Conservation (phyloP, 208 protist genomes). For the Trypanosoma mega region DNA sequence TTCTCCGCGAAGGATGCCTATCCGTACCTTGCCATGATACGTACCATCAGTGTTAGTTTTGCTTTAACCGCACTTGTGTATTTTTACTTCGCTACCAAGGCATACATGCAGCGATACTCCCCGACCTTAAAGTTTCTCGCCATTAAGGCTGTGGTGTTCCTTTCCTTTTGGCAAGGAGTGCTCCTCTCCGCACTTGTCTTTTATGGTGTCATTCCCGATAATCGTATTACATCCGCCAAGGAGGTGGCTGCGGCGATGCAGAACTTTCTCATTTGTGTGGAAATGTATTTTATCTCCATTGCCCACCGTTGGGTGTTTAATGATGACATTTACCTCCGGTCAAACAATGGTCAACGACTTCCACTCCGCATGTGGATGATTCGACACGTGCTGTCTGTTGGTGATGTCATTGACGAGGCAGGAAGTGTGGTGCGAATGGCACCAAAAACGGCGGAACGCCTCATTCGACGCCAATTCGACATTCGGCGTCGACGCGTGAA, state of each 20-base stretch:
- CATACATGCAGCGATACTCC: conserved; percentile 23
- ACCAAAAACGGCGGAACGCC: conserved; percentile 3
- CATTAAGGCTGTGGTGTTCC: conserved; percentile 44
- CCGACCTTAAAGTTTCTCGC: conserved; percentile 43
- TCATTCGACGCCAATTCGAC: conserved; percentile 2
- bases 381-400: conserved; percentile 17
- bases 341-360: conserved; percentile 3
- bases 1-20: conserved; percentile 26
- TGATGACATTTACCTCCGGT: conserved; percentile 27
- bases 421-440: conserved; percentile 17
- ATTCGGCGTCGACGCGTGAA: neutral
- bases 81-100: conserved; percentile 36
- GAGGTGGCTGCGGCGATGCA: conserved; percentile 28
- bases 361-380: conserved; percentile 12
- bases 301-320: conserved; percentile 31
- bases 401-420: conserved; percentile 18
- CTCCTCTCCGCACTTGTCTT: conserved; percentile 28
- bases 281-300: conserved; percentile 43
- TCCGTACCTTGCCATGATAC: conserved; percentile 32
- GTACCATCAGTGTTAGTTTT: conserved; percentile 35
- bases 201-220: conserved; percentile 23
- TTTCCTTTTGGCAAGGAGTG: conserved; percentile 46
- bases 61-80: conserved; percentile 36
- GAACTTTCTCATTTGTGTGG: conserved; percentile 48
- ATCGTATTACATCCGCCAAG: conserved; percentile 12